Conservation (phyloP, 2,329 filamentous ascomycete genomes). For the Neofusicoccum sp. region DNA sequence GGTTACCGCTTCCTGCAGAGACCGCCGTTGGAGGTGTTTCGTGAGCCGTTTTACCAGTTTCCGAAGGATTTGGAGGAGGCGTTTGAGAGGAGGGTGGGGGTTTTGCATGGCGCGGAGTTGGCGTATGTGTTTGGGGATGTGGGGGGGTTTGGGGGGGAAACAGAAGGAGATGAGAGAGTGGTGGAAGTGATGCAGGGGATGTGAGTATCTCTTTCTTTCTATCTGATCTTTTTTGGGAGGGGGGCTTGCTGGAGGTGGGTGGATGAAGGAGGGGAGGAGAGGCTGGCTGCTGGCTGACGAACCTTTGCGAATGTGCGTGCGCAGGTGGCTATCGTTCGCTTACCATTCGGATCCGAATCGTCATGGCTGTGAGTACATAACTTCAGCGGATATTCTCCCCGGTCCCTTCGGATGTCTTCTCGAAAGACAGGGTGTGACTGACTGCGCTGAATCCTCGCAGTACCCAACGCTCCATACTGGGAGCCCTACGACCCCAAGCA, state of each 20-base stretch:
- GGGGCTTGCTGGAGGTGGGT: neutral
- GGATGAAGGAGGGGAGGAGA: neutral
- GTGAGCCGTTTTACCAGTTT: neutral
- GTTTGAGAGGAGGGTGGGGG: neutral
- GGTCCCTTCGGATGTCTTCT: no score
- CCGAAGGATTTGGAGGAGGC: neutral
- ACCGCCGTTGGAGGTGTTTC: neutral
- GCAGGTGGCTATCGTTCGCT: constrained; percentile 17
- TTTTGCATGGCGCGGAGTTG: constrained; percentile 13
- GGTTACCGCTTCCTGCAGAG: constrained; percentile 7
- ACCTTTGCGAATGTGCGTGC: neutral
- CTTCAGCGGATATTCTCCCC: no score
- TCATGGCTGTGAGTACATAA: neutral
- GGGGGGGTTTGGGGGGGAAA: neutral
- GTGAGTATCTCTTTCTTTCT: neutral
- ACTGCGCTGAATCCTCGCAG: neutral
- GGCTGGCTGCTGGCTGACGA: neutral
- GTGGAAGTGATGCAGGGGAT: constrained; percentile 1
- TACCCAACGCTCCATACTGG: constrained; percentile 1
- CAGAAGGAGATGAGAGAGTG: neutral
- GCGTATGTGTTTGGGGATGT: constrained; percentile 6
- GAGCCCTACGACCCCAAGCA: neutral
- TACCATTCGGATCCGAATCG: constrained; percentile 3
- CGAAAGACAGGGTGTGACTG: no score
- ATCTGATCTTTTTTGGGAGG: neutral